Evolutionary conservation across 2,329 filamentous ascomycete species (phyloP), one percentile per base, ranked within the genome.

Genomic region (Cyphellophora attinorum): DNA sequence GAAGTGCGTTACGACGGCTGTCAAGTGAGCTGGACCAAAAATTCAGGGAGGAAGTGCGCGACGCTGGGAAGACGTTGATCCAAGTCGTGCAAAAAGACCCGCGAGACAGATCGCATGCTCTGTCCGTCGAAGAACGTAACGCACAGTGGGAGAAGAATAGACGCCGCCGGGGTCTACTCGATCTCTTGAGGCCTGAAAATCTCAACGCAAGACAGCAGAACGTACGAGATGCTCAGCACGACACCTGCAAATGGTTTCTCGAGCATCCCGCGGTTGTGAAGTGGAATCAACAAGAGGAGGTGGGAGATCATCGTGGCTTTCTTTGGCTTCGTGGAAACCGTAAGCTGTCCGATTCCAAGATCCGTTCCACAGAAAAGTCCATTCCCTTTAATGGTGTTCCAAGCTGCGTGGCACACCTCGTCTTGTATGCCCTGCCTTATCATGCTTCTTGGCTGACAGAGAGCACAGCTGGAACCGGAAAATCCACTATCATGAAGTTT

Each of bases 401-500:
- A n/a, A n/a, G n/a, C n/a, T n/a, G n/a, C n/a, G n/a, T n/a, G n/a
- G n/a, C n/a, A n/a, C n/a, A n/a, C n/a, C n/a, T n/a, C n/a, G n/a
- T n/a, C n/a, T n/a, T n/a, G n/a, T n/a, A n/a, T n/a, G n/a, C n/a
- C n/a, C n/a, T n/a, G n/a, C n/a, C n/a, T n/a, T n/a, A n/a, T n/a
- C n/a, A n/a, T n/a, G n/a, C n/a, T n/a, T n/a, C n/a, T n/a, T n/a
- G n/a, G n/a, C n/a, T n/a, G n/a, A n/a, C n/a, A n/a, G n/a, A 53
- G 36, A 61, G 62, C 1, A 61, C 62, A 11, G 57, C 62, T 6
- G 61, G 58, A 11, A 51, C 54, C 1, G 62, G 62, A 3, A 65
- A 65, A 38, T 65, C 60, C 5, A 67, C 60, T 0, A 35, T 66
- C 2, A 67, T 68, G 60, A 68, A 67, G 31, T 64, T 60, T 29